Evolutionary conservation across 768 basidiomycete genomes (phyloP), one percentile per base, ranked within the genome.

Genomic region (Pisolithus albus): DNA sequence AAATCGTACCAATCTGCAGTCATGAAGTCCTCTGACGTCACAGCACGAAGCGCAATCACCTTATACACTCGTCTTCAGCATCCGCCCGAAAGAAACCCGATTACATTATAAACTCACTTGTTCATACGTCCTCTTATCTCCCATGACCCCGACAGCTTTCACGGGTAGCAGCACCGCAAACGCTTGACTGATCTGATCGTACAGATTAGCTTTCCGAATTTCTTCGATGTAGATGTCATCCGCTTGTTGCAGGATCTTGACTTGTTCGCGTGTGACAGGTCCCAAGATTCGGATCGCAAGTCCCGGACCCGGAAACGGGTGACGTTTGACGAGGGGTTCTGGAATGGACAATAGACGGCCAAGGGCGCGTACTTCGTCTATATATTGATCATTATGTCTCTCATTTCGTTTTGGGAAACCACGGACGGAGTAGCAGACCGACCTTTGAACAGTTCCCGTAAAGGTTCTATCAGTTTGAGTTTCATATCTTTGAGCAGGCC

Each of bases 401-500:
- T 4, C 51, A 47, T 13, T 13, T 2, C 36, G 26, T 3, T 4
- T 26, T n/a, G n/a, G 18, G 11, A 23, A n/a, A 21, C 7, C 46
- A 50, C 24, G 37, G 21, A 50, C 24, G 37, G 23, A 37, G 19
- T 8, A 23, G 37, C 28, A 10, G 13, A 65, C 75, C 21, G 58
- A 91, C 95, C 96, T 76, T 99, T 98, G 82, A 99, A 99, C 16
- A 99, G 77, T 73, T 98, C 96, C 32, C 96, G 79, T 36, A 99
- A 73, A 18, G 96, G 96, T 72, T 99, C 96, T 58, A 99, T 98
- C 46, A 99, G 78, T 74, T 98, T 98, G 61, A 99, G 79, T 69
- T 92, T 96, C 96, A 98, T 99, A 70, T 98, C 87, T 64, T 88
- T 89, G 54, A 97, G 77, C 47, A 99, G 74, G 3, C 95, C 95